Evolutionary conservation across 106 monocot species (phyloP).

Genomic region (Dendrobium catenatum): DNA sequence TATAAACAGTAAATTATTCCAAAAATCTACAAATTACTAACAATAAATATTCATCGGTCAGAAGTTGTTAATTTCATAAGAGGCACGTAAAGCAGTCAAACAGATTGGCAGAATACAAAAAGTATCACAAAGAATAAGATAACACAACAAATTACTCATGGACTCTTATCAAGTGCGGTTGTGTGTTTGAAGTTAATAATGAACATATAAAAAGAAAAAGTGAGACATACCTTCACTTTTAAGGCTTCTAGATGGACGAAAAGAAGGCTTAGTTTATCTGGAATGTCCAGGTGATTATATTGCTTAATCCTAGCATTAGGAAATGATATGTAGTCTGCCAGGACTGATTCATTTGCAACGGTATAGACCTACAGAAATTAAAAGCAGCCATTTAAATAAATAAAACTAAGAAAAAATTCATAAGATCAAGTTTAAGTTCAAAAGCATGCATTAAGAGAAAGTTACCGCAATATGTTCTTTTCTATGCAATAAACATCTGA

Average conservation of each 20-base stretch:
- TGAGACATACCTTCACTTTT: slow-evolving; percentile 31
- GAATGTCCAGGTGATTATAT: slow-evolving; percentile 28
- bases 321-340: slow-evolving; percentile 51
- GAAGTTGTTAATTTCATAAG: not conserved
- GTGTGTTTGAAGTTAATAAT: not conserved
- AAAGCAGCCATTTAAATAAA: not conserved
- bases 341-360: slow-evolving; percentile 39
- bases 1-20: not conserved
- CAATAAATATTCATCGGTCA: not conserved
- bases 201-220: not conserved
- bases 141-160: not conserved
- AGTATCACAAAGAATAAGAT: not conserved
- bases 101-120: not conserved
- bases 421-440: not conserved
- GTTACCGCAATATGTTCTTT: not conserved
- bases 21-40: not conserved
- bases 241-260: slow-evolving; percentile 17
- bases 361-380: slow-evolving; percentile 42
- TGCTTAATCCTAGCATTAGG: slow-evolving; percentile 30
- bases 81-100: not conserved
- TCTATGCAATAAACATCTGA: not conserved
- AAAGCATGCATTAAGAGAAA: not conserved
- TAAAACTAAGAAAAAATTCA: not conserved
- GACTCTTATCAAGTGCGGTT: not conserved
- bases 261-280: slow-evolving; percentile 14